Conservation (phyloP, 139 green algal genomes). For the Chlorella sp. region DNA sequence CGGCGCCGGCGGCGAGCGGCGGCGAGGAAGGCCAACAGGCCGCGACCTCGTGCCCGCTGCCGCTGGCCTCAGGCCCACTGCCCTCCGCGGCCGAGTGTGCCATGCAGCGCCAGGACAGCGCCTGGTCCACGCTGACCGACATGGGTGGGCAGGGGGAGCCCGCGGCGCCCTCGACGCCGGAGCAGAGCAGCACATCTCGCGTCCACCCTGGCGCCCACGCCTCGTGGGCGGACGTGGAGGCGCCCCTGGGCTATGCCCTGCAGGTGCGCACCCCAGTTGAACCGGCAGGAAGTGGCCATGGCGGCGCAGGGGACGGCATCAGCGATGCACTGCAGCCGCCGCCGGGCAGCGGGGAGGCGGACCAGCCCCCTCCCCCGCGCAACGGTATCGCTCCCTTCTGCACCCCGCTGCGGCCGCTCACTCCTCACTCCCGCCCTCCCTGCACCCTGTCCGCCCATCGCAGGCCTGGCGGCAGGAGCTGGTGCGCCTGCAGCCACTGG, state of each 20-base stretch:
- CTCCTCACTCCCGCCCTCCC: neutral
- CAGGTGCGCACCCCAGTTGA: no score
- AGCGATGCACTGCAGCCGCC: no score
- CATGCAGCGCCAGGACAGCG: slow-evolving; percentile 17
- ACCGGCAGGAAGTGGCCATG: no score
- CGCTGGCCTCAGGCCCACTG: no score
- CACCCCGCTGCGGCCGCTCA: neutral
- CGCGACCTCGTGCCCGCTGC: no score
- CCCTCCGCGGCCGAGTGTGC: neutral
- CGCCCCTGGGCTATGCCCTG: slow-evolving; percentile 6
- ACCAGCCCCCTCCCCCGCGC: neutral
- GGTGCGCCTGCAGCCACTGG: slow-evolving; percentile 25
- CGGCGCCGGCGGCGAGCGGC: no score
- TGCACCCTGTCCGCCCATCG: no score
- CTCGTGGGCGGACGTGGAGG: neutral
- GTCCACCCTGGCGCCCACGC: no score
- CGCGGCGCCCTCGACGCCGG: neutral
- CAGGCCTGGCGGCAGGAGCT: slow-evolving; percentile 23
- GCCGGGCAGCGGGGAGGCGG: neutral
- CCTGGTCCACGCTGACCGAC: neutral
- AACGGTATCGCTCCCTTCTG: neutral
- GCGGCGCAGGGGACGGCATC: neutral
- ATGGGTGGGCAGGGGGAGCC: neutral
- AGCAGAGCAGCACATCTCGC: neutral
- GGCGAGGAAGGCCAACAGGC: no score